Conservation (phyloP, 129 eudicot genomes). For the Lactuca sativa region DNA sequence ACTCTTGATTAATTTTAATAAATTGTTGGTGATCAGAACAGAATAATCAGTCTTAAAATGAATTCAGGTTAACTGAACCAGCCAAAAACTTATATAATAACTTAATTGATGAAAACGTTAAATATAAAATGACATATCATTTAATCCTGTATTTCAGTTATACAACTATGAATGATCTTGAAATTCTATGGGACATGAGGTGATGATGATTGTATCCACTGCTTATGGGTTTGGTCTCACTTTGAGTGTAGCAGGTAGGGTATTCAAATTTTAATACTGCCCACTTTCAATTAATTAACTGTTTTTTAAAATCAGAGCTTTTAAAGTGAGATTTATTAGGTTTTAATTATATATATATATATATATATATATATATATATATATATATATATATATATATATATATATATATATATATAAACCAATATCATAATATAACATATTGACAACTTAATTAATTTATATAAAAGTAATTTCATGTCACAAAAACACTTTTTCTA, state of each 20-base stretch:
- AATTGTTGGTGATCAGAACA: too few species aligned
- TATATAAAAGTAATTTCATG: too few species aligned
- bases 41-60: too few species aligned
- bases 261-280: constrained; percentile 8
- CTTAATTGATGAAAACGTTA: neutral
- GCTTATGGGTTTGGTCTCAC: constrained; percentile 12
- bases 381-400: neutral
- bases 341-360: neutral
- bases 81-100: neutral
- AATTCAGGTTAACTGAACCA: too few species aligned
- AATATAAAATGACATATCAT: too few species aligned
- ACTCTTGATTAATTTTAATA: too few species aligned
- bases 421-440: neutral
- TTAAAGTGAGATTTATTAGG: neutral
- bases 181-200: constrained; percentile 13
- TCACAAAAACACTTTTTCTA: too few species aligned
- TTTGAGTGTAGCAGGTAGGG: constrained; percentile 29
- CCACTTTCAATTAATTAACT: constrained; percentile 2
- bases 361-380: neutral
- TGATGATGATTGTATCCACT: constrained; percentile 13
- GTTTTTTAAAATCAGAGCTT: neutral
- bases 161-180: constrained; percentile 1
- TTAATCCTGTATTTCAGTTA: too few species aligned
- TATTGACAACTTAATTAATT: neutral
- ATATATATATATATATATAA: neutral